Percentiles rank a stretch among this genome's conserved stretches.
These are phyloP conservation scores for Nymphaea colorata DNA, from an alignment of 164 flowering plant genomes.

Conservation along the genomic window DNA sequence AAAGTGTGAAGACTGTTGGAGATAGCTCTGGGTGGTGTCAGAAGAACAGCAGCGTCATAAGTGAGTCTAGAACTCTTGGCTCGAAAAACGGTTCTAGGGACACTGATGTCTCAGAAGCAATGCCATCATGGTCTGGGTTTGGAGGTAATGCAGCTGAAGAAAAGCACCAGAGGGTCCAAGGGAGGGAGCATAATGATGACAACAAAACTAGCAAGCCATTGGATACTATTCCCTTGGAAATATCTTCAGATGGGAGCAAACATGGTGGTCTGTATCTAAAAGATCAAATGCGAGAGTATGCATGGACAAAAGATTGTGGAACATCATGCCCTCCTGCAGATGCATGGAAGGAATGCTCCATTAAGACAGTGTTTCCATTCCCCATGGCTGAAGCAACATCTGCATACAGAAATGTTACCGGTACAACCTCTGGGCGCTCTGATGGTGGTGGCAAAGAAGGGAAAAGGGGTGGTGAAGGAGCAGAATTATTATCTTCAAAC, in stretches of 20 bases:
- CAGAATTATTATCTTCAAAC: conserved; percentile 38
- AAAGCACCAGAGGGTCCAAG: conserved; percentile 22
- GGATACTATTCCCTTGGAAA: neutral
- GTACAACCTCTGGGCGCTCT: neutral
- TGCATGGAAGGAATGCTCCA: conserved; percentile 57
- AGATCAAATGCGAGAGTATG: conserved; percentile 24
- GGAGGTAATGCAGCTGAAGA: conserved; percentile 29
- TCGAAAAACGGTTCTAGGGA: neutral
- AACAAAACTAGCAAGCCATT: conserved; percentile 17
- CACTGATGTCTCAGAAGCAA: conserved; percentile 24
- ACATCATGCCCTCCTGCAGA: conserved; percentile 27
- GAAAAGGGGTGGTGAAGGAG: conserved; percentile 46
- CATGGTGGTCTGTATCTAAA: conserved; percentile 12
- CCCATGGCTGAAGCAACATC: conserved; percentile 31
- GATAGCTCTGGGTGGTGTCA: conserved; percentile 20
- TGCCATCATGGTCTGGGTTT: conserved; percentile 40
- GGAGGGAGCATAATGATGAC: conserved; percentile 26
- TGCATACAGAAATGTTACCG: conserved; percentile 18
- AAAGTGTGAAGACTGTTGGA: conserved; percentile 16
- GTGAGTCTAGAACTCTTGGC: neutral
- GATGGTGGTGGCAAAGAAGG: conserved; percentile 36
- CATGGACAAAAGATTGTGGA: conserved; percentile 16
- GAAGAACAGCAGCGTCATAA: neutral
- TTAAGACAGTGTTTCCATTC: conserved; percentile 65
- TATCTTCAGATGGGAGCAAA: conserved; percentile 2